Conservation (phyloP, 1,284 basidiomycete species). For the Cystobasidium slooffiae region DNA sequence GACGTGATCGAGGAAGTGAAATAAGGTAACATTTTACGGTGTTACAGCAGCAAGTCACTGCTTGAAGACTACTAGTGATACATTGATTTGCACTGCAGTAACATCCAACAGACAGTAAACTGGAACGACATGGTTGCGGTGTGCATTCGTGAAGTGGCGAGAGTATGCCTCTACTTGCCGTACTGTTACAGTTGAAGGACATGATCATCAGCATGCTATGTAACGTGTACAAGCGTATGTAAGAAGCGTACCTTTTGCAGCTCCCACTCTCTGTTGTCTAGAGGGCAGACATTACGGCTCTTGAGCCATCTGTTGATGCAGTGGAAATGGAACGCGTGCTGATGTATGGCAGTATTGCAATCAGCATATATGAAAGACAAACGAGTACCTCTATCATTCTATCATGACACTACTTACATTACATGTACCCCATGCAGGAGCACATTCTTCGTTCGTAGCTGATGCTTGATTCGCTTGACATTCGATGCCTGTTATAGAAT, state of each 20-base stretch:
- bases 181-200: conserved; percentile 13
- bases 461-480: conserved; percentile 99
- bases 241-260: conserved; percentile 68
- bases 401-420: conserved; percentile 85
- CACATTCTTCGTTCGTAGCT: conserved; percentile 94
- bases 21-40: too few species aligned
- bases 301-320: conserved; percentile 99
- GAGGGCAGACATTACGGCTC: conserved; percentile 96
- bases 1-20: background rate
- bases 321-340: conserved; percentile 99
- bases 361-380: too few species aligned
- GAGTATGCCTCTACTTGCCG: conserved; percentile 29
- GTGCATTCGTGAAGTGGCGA: background rate
- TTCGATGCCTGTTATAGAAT: conserved; percentile 77
- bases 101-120: too few species aligned
- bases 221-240: background rate
- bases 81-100: too few species aligned
- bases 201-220: background rate
- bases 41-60: too few species aligned
- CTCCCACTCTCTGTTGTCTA: conserved; percentile 93
- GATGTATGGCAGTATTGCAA: conserved; percentile 34
- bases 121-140: conserved; percentile 3
- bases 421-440: conserved; percentile 98
- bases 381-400: too few species aligned
- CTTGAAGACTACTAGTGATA: too few species aligned